These are phyloP conservation scores for Musa balbisiana DNA, from an alignment of 202 grass and related monocot species.

Conservation along the genomic window DNA sequence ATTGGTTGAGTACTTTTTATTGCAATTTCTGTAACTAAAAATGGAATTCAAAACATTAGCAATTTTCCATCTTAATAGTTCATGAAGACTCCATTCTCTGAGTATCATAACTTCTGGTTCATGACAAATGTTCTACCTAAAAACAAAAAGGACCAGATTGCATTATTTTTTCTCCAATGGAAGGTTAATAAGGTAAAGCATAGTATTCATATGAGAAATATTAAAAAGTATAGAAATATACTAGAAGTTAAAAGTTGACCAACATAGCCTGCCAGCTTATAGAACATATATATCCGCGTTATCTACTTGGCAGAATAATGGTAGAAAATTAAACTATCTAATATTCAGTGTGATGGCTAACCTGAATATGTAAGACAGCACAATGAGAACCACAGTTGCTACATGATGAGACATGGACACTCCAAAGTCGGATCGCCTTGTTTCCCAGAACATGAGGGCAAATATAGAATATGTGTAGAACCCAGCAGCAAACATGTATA, in stretches of 20 bases:
- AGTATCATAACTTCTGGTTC: too few species aligned
- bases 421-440: constrained; percentile 66
- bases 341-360: constrained; percentile 22
- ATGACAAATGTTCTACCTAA: too few species aligned
- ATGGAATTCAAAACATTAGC: too few species aligned
- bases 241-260: neutral
- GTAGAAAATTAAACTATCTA: neutral
- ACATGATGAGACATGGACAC: constrained; percentile 96
- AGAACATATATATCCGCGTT: neutral
- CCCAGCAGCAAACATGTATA: constrained; percentile 93
- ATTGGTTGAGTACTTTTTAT: too few species aligned
- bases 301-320: neutral
- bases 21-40: too few species aligned
- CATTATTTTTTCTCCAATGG: neutral
- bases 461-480: constrained; percentile 99
- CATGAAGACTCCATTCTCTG: too few species aligned
- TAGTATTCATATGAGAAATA: neutral
- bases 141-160: too few species aligned
- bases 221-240: neutral
- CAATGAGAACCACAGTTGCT: constrained; percentile 67
- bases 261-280: neutral
- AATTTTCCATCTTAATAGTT: too few species aligned
- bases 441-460: constrained; percentile 93
- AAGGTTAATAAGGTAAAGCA: neutral
- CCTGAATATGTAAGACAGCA: constrained; percentile 91